Evolutionary conservation across 2,329 filamentous ascomycete species (phyloP).

Genomic region (Aspergillus aculeatus): DNA sequence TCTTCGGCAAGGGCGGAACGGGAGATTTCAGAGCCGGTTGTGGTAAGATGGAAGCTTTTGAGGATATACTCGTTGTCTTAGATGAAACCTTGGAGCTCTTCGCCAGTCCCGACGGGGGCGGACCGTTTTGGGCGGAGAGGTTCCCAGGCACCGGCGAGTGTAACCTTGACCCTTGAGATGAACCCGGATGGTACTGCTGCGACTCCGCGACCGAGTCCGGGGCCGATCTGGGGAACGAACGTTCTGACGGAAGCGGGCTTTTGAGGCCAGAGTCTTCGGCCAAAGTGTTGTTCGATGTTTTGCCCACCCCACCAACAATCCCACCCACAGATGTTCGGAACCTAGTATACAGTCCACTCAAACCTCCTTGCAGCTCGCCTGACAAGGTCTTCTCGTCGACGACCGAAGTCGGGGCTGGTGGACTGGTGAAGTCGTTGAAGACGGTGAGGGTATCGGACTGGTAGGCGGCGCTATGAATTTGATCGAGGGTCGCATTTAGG

Average conservation of each 20-base stretch:
- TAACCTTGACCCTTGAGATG: slow-evolving; percentile 37
- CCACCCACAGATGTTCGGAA: slow-evolving; percentile 79
- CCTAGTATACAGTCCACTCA: slow-evolving; percentile 85
- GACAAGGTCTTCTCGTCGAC: slow-evolving; percentile 69
- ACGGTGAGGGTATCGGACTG: slow-evolving; percentile 81
- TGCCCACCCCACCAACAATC: slow-evolving; percentile 41
- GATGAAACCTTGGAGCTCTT: slow-evolving; percentile 43
- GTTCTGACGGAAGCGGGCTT: slow-evolving; percentile 26
- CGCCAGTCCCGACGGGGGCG: slow-evolving; percentile 19
- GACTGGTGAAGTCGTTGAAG: slow-evolving; percentile 81
- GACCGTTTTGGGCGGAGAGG: slow-evolving; percentile 30
- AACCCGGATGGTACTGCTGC: slow-evolving; percentile 28
- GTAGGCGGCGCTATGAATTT: slow-evolving; percentile 86
- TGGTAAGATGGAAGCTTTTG: slow-evolving; percentile 41
- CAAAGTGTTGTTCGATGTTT: slow-evolving; percentile 28
- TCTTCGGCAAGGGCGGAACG: slow-evolving; percentile 37
- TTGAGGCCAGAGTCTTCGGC: slow-evolving; percentile 27
- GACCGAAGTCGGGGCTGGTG: slow-evolving; percentile 61
- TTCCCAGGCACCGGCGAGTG: slow-evolving; percentile 37
- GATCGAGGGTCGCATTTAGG: slow-evolving; percentile 73
- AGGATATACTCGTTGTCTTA: slow-evolving; percentile 43
- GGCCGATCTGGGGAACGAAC: slow-evolving; percentile 25
- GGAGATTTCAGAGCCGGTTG: slow-evolving; percentile 40
- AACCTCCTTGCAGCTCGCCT: slow-evolving; percentile 76
- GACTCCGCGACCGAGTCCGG: slow-evolving; percentile 27